phyloP scores from a whole-genome alignment of 2,329 filamentous ascomycete genomes.

The Macrophomina pseudophaseolina region DNA sequence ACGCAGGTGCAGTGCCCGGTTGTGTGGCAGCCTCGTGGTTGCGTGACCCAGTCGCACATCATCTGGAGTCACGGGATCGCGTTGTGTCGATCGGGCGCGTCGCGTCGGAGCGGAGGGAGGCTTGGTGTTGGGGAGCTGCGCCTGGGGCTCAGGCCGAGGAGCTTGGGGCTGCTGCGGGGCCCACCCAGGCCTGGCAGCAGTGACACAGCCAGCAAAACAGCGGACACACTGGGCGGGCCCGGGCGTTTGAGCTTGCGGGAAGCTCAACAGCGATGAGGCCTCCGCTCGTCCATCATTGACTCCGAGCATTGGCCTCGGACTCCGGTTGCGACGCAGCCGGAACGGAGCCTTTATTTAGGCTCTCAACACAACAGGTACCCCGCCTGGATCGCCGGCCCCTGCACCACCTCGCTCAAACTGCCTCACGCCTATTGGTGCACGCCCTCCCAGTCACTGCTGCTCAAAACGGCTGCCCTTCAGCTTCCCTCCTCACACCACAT shows the following conservation, averaged over 20 bases:
- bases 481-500: background rate
- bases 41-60: background rate
- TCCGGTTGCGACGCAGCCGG: background rate
- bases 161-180: background rate
- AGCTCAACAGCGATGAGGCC: too few relatives aligned
- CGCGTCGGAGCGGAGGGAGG: background rate
- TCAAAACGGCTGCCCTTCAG: background rate
- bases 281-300: too few relatives aligned
- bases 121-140: slow-evolving; percentile 8
- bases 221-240: background rate
- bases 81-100: background rate
- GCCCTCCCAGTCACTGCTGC: background rate
- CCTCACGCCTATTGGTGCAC: slow-evolving; percentile 6
- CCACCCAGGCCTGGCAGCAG: background rate
- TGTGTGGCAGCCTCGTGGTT: background rate
- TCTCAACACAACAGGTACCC: slow-evolving; percentile 18
- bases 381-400: slow-evolving; percentile 1
- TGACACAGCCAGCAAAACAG: background rate
- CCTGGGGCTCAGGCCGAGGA: background rate
- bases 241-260: background rate
- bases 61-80: background rate
- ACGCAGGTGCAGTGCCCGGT: background rate
- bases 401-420: background rate
- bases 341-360: background rate
- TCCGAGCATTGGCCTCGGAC: background rate